phyloP scores from a whole-genome alignment of 257 asterid species.

The Ocimum tenuiflorum region DNA sequence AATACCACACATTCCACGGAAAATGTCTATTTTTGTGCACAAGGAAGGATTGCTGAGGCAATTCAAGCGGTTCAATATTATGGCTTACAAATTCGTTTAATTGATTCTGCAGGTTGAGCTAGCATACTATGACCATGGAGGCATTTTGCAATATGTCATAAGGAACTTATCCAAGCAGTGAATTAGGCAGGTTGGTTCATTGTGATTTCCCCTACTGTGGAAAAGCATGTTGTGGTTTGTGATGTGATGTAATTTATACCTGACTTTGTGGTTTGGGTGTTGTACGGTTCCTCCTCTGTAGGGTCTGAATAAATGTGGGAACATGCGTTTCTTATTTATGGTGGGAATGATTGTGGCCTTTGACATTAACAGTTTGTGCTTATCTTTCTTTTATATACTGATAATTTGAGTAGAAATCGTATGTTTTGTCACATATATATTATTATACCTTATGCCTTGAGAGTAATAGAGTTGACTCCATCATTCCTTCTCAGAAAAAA shows the following conservation, averaged over 20 bases:
- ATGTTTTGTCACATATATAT: too few species aligned
- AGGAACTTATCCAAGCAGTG: constrained; percentile 42
- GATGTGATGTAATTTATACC: too few species aligned
- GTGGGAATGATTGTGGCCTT: neutral
- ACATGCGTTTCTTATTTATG: neutral
- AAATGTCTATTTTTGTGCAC: too few species aligned
- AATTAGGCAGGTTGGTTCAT: neutral
- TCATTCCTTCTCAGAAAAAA: too few species aligned
- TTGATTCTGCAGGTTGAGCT: constrained; percentile 48
- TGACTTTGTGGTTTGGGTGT: neutral
- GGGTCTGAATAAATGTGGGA: neutral
- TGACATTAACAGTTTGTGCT: neutral
- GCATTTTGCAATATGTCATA: constrained; percentile 58
- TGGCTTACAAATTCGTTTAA: neutral
- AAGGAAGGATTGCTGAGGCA: neutral
- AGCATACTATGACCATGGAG: constrained; percentile 63
- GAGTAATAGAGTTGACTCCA: too few species aligned
- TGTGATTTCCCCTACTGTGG: too few species aligned
- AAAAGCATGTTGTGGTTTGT: neutral
- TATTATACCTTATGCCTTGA: too few species aligned
- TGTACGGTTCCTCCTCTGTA: neutral
- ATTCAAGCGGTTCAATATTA: too few species aligned
- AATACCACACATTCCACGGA: neutral
- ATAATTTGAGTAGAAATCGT: too few species aligned
- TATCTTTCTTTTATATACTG: too few species aligned